phyloP scores from a whole-genome alignment of 257 asterid genomes.

The Ophiorrhiza pumila region DNA sequence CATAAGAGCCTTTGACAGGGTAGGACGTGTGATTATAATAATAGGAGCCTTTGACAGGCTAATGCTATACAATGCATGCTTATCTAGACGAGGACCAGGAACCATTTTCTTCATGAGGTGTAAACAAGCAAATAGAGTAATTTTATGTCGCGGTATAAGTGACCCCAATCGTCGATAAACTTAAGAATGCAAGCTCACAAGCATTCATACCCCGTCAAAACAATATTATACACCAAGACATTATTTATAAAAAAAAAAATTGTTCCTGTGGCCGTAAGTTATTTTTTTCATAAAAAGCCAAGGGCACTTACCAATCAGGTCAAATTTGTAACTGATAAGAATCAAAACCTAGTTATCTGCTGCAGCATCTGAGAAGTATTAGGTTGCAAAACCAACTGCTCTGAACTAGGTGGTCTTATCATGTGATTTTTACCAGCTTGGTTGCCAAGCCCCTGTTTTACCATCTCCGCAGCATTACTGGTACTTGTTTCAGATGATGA shows the following conservation, averaged over 20 bases:
- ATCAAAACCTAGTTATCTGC: slow-evolving; percentile 62
- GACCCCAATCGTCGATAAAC: neutral
- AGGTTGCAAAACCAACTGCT: slow-evolving; percentile 65
- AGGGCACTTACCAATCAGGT: slow-evolving; percentile 1
- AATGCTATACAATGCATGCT: no score
- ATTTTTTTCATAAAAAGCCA: neutral
- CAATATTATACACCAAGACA: neutral
- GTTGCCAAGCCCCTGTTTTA: slow-evolving; percentile 47
- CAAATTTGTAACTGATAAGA: neutral
- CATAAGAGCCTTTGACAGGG: no score
- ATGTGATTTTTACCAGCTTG: slow-evolving; percentile 51
- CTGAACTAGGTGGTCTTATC: slow-evolving; percentile 73
- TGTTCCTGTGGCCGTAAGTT: neutral
- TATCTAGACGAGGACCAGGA: neutral
- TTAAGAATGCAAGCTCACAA: neutral
- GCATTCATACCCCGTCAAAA: neutral
- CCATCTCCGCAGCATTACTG: slow-evolving; percentile 44
- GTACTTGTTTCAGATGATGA: slow-evolving; percentile 43
- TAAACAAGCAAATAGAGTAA: neutral
- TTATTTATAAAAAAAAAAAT: neutral
- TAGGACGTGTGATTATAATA: no score
- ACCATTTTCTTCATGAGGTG: neutral
- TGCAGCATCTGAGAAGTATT: slow-evolving; percentile 64
- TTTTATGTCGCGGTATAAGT: neutral
- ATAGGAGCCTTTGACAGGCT: no score